Evolutionary conservation across 2,329 filamentous ascomycete species (phyloP), one percentile per base, ranked within the genome.

Genomic region (Neurospora crassa): DNA sequence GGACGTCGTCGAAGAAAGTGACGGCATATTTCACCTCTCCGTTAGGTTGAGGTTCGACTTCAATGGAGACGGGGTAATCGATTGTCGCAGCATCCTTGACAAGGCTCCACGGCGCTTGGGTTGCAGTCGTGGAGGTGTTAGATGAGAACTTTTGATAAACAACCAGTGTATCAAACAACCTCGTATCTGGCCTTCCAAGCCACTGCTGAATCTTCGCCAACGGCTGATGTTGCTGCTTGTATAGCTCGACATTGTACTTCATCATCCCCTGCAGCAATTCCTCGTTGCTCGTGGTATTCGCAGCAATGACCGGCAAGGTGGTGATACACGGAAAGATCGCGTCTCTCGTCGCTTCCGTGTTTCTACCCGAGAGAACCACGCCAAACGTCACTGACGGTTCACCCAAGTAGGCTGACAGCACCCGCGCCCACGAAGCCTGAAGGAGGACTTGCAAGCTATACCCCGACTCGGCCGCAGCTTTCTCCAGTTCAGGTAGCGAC

Each of bases 131-230:
- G 6, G 45, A 20, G 3, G 20, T 5, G 24, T 20, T 5, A 53
- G 47, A 18, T 72, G 42, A n/a, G 71, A 83, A 77, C 74, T 92
- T 92, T 77, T 97, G 94, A 77, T 94, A 95, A 0, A 93, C 91
- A 72, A 97, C 88, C 1, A 97, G 84, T 0, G 93, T 95, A 77
- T 97, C 94, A 75, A 97, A 97, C 0, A 96, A 83, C 0, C 86
- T 82, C 7, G 87, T 85, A 34, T 90, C 88, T 0, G 90, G 83
- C 71, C 88, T 85, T 0, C 89, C 90, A 20, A 92, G 84, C 85
- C 90, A 91, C 68, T 86, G 88, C 76, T 96, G 92, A 11, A 97
- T 90, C 40, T 88, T 87, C 3, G 86, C 84, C 7, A 97, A 82
- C 0, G 93, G 88, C 0, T 88, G 88, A 75, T 91, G 90, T 74